Evolutionary conservation across 805 yeast genomes (phyloP).

Genomic region (Starmerella tilneyi): DNA sequence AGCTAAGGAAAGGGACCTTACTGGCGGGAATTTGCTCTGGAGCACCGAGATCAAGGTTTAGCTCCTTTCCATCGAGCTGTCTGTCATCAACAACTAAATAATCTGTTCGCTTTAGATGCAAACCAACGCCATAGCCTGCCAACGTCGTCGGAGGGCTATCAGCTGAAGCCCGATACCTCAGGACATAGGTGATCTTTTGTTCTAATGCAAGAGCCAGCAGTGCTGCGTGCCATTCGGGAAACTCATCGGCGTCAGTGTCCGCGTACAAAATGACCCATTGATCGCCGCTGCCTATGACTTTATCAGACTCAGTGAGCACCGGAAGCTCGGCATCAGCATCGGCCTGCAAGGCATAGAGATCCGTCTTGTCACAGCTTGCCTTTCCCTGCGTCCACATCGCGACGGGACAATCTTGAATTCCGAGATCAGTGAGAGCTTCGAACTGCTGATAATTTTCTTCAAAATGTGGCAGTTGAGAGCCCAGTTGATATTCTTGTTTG

Average conservation of each 20-base stretch:
- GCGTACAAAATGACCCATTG: conserved; percentile 64
- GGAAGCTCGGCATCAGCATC: conserved; percentile 19
- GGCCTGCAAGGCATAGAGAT: conserved; percentile 62
- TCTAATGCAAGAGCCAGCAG: conserved; percentile 48
- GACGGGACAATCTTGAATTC: conserved; percentile 31
- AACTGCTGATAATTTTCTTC: conserved; percentile 54
- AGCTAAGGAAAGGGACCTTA: conserved; percentile 12
- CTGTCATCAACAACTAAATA: conserved; percentile 57
- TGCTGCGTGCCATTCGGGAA: conserved; percentile 48
- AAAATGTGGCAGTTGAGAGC: conserved; percentile 50
- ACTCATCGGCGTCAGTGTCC: conserved; percentile 41
- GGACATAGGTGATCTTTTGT: conserved; percentile 61
- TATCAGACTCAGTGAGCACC: conserved; percentile 42
- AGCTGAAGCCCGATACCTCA: conserved; percentile 54
- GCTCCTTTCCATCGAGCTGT: conserved; percentile 26
- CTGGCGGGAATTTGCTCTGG: conserved; percentile 15
- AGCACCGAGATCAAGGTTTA: conserved; percentile 23
- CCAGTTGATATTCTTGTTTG: conserved; percentile 39
- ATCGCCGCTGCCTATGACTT: conserved; percentile 45
- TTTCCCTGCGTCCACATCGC: conserved; percentile 47
- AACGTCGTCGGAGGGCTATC: conserved; percentile 8
- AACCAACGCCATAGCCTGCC: conserved; percentile 56
- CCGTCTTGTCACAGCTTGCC: conserved; percentile 56
- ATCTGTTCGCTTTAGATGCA: conserved; percentile 56
- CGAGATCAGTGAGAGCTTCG: conserved; percentile 29